These are phyloP conservation scores for Knoxdaviesia proteae DNA, from an alignment of 2,329 filamentous ascomycete genomes.

Conservation along the genomic window DNA sequence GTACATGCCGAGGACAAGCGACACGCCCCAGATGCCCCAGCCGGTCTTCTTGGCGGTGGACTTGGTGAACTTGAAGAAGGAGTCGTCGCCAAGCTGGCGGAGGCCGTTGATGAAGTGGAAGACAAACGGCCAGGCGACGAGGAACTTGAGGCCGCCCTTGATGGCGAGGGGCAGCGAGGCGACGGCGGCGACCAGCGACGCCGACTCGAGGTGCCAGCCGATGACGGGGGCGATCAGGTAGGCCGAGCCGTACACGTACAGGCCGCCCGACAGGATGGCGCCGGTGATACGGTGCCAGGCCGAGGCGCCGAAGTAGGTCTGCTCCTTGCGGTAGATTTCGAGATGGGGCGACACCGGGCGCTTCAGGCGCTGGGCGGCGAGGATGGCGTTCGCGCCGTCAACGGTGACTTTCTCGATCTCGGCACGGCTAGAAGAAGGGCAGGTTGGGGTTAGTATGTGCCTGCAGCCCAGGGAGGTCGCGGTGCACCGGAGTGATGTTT, in stretches of 20 bases:
- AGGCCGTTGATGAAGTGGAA: conserved; percentile 36
- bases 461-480: background rate
- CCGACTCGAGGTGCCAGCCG: conserved; percentile 40
- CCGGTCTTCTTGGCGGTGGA: conserved; percentile 22
- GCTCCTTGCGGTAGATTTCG: conserved; percentile 63
- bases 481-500: background rate
- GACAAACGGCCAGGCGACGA: conserved; percentile 35
- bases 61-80: conserved; percentile 29
- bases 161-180: conserved; percentile 35
- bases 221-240: conserved; percentile 65
- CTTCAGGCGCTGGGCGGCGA: conserved; percentile 58
- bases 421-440: conserved; percentile 17
- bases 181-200: conserved; percentile 37
- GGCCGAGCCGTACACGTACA: conserved; percentile 62
- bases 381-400: conserved; percentile 38
- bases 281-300: conserved; percentile 74
- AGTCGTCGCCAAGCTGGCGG: conserved; percentile 32
- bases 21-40: conserved; percentile 24
- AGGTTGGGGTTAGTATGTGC: background rate
- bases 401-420: conserved; percentile 36
- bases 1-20: conserved; percentile 19
- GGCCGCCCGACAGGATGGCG: conserved; percentile 42
- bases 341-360: conserved; percentile 77
- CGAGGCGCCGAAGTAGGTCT: conserved; percentile 62
- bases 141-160: conserved; percentile 36